These are phyloP conservation scores for Alternaria sp. DNA, from an alignment of 2,329 filamentous ascomycete species.

Conservation along the genomic window DNA sequence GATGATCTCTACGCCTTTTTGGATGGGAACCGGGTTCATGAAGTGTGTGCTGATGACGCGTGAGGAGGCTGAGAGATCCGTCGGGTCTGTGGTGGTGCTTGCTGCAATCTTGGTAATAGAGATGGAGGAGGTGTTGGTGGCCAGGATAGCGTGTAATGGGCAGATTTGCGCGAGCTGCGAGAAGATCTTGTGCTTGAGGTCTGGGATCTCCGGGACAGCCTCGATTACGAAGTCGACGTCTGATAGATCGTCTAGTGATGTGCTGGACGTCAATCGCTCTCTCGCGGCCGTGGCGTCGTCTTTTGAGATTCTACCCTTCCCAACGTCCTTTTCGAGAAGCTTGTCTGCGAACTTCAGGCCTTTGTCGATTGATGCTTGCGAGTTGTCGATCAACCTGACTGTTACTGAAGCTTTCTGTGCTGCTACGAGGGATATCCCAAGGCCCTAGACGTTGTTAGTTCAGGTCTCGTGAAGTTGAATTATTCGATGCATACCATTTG, in stretches of 20 bases:
- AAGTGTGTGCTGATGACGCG: conserved; percentile 96
- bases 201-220: conserved; percentile 90
- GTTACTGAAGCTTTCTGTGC: conserved; percentile 83
- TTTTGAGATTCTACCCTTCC: conserved; percentile 84
- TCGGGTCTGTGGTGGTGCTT: conserved; percentile 79
- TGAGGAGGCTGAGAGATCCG: conserved; percentile 79
- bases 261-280: conserved; percentile 72
- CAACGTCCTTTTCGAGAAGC: conserved; percentile 89
- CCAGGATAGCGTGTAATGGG: conserved; percentile 84
- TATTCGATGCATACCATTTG: conserved; percentile 77
- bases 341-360: conserved; percentile 93
- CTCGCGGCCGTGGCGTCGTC: conserved; percentile 78
- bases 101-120: conserved; percentile 96
- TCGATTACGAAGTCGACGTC: conserved; percentile 97
- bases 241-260: conserved; percentile 77
- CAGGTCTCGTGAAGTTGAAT: neutral
- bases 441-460: conserved; percentile 67
- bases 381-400: conserved; percentile 85
- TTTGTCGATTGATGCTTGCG: conserved; percentile 85
- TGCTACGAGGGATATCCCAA: conserved; percentile 95
- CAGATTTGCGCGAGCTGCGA: conserved; percentile 80
- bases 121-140: conserved; percentile 98
- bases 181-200: conserved; percentile 90
- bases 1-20: conserved; percentile 98
- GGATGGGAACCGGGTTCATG: conserved; percentile 98